Conservation (phyloP, 495 filamentous ascomycete genomes). For the Mytilinidion resinicola region DNA sequence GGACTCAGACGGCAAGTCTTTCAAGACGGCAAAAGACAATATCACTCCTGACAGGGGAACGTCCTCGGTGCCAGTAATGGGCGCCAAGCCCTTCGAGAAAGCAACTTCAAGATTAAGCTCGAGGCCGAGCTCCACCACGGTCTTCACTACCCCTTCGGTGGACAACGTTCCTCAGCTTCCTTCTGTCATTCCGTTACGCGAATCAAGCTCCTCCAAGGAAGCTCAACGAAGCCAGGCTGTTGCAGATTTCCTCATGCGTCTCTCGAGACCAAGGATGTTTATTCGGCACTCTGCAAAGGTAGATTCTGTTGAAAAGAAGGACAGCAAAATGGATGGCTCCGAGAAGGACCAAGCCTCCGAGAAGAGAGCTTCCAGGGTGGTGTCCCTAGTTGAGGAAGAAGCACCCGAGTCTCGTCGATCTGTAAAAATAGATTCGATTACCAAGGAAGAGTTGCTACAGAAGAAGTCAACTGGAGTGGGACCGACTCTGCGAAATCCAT, state of each 20-base stretch:
- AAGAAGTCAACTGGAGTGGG: too few species aligned
- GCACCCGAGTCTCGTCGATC: too few species aligned
- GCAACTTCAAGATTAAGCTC: background rate
- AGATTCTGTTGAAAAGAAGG: too few species aligned
- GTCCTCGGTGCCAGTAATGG: slow-evolving; percentile 2
- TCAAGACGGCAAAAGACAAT: slow-evolving; percentile 17
- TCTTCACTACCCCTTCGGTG: background rate
- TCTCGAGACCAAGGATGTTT: background rate
- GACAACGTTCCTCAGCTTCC: slow-evolving; percentile 3
- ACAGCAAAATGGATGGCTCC: too few species aligned
- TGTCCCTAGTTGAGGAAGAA: too few species aligned
- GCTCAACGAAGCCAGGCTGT: slow-evolving; percentile 18
- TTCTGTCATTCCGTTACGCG: background rate
- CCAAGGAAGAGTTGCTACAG: too few species aligned
- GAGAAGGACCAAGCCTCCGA: background rate
- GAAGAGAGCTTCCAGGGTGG: too few species aligned
- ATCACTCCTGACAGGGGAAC: slow-evolving; percentile 17
- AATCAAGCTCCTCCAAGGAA: slow-evolving; percentile 25
- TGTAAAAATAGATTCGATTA: too few species aligned
- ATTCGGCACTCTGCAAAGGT: background rate
- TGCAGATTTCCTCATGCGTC: slow-evolving; percentile 21
- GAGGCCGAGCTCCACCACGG: slow-evolving; percentile 11
- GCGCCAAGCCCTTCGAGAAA: background rate
- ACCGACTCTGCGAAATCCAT: too few species aligned
- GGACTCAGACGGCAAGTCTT: slow-evolving; percentile 17